A percentile compares a stretch with the other conserved stretches of the same genome.
phyloP scores from a whole-genome alignment of 352 stramenopile species.

The Phytophthora cactorum region DNA sequence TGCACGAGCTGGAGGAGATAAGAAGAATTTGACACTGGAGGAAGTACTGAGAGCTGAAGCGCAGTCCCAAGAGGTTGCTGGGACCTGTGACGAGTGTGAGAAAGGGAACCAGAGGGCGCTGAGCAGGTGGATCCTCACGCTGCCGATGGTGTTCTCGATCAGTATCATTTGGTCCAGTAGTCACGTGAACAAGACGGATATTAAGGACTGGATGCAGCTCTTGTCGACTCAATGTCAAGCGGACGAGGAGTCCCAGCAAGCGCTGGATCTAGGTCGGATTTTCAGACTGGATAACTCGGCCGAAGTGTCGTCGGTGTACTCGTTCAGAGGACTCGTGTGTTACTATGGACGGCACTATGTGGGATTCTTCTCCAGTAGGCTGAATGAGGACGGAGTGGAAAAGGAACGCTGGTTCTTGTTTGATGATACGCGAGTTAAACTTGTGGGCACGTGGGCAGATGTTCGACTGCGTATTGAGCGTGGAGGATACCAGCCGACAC shows the following conservation, averaged over 20 bases:
- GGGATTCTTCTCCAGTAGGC: constrained; percentile 81
- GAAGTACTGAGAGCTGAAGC: constrained; percentile 63
- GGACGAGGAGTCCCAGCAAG: constrained; percentile 51
- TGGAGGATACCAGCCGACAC: constrained; percentile 80
- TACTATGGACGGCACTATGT: constrained; percentile 90
- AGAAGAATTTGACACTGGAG: constrained; percentile 52
- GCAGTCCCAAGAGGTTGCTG: constrained; percentile 50
- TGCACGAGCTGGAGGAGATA: constrained; percentile 4
- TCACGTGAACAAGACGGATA: constrained; percentile 67
- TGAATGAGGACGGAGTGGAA: constrained; percentile 55
- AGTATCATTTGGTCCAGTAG: constrained; percentile 86
- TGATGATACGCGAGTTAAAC: constrained; percentile 85
- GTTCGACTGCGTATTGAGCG: constrained; percentile 77
- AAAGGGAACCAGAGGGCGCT: constrained; percentile 49
- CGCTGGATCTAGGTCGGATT: constrained; percentile 69
- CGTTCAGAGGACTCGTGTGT: constrained; percentile 83
- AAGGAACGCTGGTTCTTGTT: constrained; percentile 82
- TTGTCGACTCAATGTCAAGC: constrained; percentile 55
- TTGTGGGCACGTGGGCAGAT: constrained; percentile 74
- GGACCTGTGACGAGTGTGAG: constrained; percentile 64
- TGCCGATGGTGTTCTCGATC: constrained; percentile 87
- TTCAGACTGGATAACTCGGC: constrained; percentile 63
- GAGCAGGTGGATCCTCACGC: constrained; percentile 79
- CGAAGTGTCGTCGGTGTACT: constrained; percentile 50
- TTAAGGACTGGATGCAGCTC: constrained; percentile 75